Evolutionary conservation across 345 rosid genomes (phyloP), one percentile per base, ranked within the genome.

Genomic region (Citrus trifoliata): DNA sequence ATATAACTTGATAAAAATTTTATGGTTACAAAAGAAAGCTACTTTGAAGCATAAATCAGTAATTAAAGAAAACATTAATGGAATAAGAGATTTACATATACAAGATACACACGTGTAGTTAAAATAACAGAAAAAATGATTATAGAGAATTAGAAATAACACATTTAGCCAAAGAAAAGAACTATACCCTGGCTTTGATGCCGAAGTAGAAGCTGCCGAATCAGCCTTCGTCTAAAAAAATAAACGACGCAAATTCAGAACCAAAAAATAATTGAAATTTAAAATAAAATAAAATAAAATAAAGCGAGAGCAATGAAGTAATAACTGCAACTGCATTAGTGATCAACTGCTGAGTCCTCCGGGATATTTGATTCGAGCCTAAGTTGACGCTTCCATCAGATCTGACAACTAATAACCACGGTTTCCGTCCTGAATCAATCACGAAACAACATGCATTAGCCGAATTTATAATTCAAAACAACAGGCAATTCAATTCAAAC

Each of bases 281-380:
- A 35, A 64, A 35, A 6, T 33, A 64, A 51, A 32, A 67, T 33
- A 64, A 51, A 32, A 67, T 10, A 16, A 55, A 46, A 38, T 28
- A 66, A 10, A 70, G 27, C 70, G 40, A 35, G 6, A 56, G 27
- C 38, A 40, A 53, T 24, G 22, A 67, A 78, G 2, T 4, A 71
- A 62, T 85, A 77, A 93, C 98, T 66, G 93, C 96, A 83, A 94
- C 93, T 75, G 97, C 98, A 85, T 90, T 91, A 64, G 95, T 40
- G 76, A 87, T 86, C 87, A 87, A 79, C 38, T 81, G 85, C 40
- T 89, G 85, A 60, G 86, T 76, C 77, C 86, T 83, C 76, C 74
- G 84, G 85, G 60, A 76, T 38, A 74, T 88, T 9, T 83, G 61
- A 18, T 70, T 77, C 67, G 89, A 87, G 79, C 78, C 85, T 35